phyloP scores from a whole-genome alignment of 441 rosid species.

The Francoa sonchifolia region DNA sequence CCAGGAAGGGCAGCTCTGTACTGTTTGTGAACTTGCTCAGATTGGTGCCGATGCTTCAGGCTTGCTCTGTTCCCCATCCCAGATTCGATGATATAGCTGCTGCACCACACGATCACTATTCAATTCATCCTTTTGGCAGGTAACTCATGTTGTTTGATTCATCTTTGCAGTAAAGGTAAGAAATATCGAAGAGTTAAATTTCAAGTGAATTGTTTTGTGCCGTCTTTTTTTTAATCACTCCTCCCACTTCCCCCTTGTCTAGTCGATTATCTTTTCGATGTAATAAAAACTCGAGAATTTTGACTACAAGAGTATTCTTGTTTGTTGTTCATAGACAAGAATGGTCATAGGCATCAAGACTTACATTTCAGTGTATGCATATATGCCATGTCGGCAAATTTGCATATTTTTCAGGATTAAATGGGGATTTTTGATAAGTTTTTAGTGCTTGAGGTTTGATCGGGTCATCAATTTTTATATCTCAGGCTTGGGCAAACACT shows the following conservation, averaged over 20 bases:
- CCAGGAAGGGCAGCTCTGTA: constrained; percentile 61
- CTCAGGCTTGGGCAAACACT: too few species aligned
- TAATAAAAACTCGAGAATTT: constrained; percentile 39
- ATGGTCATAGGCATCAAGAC: constrained; percentile 19
- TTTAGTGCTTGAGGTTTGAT: too few species aligned
- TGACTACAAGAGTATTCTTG: constrained; percentile 28
- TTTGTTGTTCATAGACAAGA: constrained; percentile 24
- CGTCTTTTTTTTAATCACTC: constrained; percentile 7
- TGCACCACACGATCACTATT: constrained; percentile 4
- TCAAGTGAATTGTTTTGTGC: constrained; percentile 22
- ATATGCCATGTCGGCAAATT: constrained; percentile 17
- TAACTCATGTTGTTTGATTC: constrained; percentile 4
- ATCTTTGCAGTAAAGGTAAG: constrained; percentile 22
- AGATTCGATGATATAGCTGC: constrained; percentile 32
- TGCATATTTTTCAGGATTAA: constrained; percentile 18
- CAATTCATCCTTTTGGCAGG: constrained; percentile 4
- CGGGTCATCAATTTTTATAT: too few species aligned
- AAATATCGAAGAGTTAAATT: constrained; percentile 17
- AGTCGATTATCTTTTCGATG: constrained; percentile 26
- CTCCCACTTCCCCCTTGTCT: constrained; percentile 6
- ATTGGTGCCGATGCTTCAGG: constrained; percentile 86
- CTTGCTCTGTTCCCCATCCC: constrained; percentile 59
- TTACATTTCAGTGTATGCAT: constrained; percentile 18
- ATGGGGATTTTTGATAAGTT: too few species aligned
- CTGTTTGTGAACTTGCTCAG: constrained; percentile 75